Percentiles rank a stretch among this genome's conserved stretches.
These are phyloP conservation scores for Nymphaea thermarum DNA, from an alignment of 164 flowering plant genomes.

Conservation along the genomic window DNA sequence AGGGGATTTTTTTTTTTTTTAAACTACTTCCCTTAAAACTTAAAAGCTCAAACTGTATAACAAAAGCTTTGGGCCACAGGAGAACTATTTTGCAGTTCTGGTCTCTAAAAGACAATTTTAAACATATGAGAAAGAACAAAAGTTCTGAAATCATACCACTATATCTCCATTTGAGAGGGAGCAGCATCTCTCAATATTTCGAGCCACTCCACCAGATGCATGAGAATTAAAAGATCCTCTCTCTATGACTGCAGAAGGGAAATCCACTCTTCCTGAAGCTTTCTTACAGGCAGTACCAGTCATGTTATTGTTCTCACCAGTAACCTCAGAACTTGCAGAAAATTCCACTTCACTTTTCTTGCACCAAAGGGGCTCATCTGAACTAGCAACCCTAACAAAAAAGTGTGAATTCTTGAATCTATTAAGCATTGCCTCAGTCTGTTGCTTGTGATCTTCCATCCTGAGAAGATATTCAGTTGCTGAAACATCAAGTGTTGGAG, in stretches of 20 bases:
- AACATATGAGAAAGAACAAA: not conserved
- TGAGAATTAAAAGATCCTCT: slow-evolving; percentile 70
- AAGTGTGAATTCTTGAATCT: slow-evolving; percentile 77
- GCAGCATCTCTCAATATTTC: slow-evolving; percentile 56
- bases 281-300: slow-evolving; percentile 15
- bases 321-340: slow-evolving; percentile 16
- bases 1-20: too few relatives aligned
- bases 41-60: too few relatives aligned
- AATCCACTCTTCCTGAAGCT: slow-evolving; percentile 11
- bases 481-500: slow-evolving; percentile 20
- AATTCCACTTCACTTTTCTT: slow-evolving; percentile 27
- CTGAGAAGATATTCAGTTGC: slow-evolving; percentile 75
- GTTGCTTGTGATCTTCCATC: slow-evolving; percentile 70
- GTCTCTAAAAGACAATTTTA: too few relatives aligned
- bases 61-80: too few relatives aligned
- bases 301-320: slow-evolving; percentile 10
- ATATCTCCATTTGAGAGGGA: slow-evolving; percentile 85
- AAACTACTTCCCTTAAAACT: too few relatives aligned
- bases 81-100: too few relatives aligned
- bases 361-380: slow-evolving; percentile 73
- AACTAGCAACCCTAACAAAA: slow-evolving; percentile 76
- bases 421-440: slow-evolving; percentile 48
- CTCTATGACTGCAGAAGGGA: slow-evolving; percentile 51
- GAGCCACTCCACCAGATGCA: slow-evolving; percentile 78
- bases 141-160: slow-evolving; percentile 54